phyloP scores from a whole-genome alignment of 148 eudicot species.

The Suaeda aralocaspica region DNA sequence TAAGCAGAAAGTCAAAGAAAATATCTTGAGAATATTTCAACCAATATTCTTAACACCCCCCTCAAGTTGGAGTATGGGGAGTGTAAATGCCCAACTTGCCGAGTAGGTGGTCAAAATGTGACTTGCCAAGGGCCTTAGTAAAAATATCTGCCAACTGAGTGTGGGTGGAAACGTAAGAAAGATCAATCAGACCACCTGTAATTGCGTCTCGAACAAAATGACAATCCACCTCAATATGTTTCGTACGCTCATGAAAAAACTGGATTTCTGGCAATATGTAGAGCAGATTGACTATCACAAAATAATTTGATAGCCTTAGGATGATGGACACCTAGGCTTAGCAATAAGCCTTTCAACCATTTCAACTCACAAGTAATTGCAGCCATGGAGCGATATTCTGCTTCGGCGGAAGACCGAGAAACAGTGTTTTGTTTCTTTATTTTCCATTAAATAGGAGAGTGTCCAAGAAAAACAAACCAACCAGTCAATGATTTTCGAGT shows the following conservation, averaged over 20 bases:
- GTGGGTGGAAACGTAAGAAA: background rate
- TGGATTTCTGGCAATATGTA: background rate
- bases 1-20: too few species aligned
- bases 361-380: too few species aligned
- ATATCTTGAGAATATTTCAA: too few species aligned
- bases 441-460: slow-evolving; percentile 8
- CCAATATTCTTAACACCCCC: too few species aligned
- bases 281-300: slow-evolving; percentile 1
- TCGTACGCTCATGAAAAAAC: slow-evolving; percentile 14
- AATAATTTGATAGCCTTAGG: background rate
- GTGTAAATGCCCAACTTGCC: too few species aligned
- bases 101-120: background rate
- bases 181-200: background rate
- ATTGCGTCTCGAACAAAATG: background rate
- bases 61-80: too few species aligned
- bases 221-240: slow-evolving; percentile 12
- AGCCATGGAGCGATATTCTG: slow-evolving; percentile 5
- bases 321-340: background rate
- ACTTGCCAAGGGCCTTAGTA: background rate
- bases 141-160: background rate
- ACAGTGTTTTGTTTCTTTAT: background rate
- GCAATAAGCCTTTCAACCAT: background rate
- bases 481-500: background rate
- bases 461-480: background rate
- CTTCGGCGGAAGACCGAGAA: background rate